Conservation (phyloP, 805 yeast genomes). For the Saturnispora quitensis region DNA sequence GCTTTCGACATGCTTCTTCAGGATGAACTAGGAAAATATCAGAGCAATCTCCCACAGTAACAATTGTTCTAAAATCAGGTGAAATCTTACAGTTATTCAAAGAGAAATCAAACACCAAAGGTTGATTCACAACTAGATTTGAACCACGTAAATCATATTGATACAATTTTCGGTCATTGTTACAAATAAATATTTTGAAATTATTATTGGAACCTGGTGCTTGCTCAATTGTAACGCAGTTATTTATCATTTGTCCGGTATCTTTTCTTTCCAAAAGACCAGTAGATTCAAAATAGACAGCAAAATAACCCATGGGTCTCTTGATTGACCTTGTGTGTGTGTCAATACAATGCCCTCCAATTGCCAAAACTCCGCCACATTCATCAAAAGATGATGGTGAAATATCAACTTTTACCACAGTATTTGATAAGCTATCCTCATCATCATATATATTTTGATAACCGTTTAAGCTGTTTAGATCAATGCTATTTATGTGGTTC, state of each 20-base stretch:
- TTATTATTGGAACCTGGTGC: slow-evolving; percentile 28
- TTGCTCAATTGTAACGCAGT: slow-evolving; percentile 54
- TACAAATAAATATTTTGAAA: slow-evolving; percentile 61
- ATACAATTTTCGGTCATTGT: slow-evolving; percentile 72
- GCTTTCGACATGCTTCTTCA: slow-evolving; percentile 18
- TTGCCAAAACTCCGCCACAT: slow-evolving; percentile 27
- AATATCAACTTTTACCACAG: slow-evolving; percentile 29
- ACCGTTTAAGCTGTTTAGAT: neutral
- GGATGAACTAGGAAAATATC: slow-evolving; percentile 52
- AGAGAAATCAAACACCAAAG: slow-evolving; percentile 50
- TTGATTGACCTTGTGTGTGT: slow-evolving; percentile 15
- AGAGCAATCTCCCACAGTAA: slow-evolving; percentile 73
- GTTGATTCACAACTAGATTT: slow-evolving; percentile 28
- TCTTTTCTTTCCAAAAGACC: slow-evolving; percentile 41
- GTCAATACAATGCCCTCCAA: slow-evolving; percentile 39
- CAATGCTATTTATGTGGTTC: slow-evolving; percentile 32
- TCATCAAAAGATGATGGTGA: slow-evolving; percentile 53
- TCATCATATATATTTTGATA: slow-evolving; percentile 1
- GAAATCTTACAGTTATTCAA: slow-evolving; percentile 67
- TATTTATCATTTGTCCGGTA: slow-evolving; percentile 77
- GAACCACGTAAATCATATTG: slow-evolving; percentile 47
- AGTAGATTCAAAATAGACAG: slow-evolving; percentile 44
- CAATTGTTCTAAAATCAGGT: slow-evolving; percentile 49
- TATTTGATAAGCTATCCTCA: neutral
- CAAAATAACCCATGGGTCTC: slow-evolving; percentile 43